Conservation (phyloP, 2,329 filamentous ascomycete genomes). For the Botrytis cinerea region DNA sequence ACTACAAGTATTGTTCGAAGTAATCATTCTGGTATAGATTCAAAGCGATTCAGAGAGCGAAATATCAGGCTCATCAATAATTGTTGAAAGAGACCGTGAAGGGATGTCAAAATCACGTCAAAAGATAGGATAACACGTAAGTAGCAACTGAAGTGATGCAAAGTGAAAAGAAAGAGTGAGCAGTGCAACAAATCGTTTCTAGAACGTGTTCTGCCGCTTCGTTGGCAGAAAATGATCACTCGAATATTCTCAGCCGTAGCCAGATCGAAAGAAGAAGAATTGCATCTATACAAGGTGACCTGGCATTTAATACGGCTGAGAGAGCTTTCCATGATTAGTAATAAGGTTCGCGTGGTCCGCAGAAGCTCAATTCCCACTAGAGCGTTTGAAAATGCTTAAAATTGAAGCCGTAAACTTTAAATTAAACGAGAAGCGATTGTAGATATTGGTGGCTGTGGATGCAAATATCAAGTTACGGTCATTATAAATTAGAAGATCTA, state of each 20-base stretch:
- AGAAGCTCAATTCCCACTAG: too few species aligned
- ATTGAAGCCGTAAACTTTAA: too few species aligned
- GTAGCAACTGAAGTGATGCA: too few species aligned
- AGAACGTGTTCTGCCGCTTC: accelerated
- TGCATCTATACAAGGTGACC: background rate
- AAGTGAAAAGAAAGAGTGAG: background rate
- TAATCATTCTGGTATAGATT: background rate
- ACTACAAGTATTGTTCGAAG: background rate
- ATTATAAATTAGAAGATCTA: background rate
- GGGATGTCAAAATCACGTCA: accelerated
- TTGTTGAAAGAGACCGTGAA: background rate
- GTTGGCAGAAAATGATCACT: background rate
- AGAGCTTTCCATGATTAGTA: background rate
- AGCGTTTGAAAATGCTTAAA: too few species aligned
- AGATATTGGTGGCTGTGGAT: background rate
- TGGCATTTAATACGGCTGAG: accelerated
- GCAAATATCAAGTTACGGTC: background rate
- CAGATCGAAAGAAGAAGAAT: background rate
- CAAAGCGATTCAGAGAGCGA: background rate
- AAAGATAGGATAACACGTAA: background rate
- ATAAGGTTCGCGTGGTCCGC: too few species aligned
- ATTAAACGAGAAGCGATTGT: background rate
- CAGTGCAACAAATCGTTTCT: background rate
- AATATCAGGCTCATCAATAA: background rate
- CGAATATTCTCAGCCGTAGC: background rate